Percentiles rank a stretch among this genome's conserved stretches.
Conservation (phyloP, 2,329 filamentous ascomycete genomes). For the Emmonsia crescens region DNA sequence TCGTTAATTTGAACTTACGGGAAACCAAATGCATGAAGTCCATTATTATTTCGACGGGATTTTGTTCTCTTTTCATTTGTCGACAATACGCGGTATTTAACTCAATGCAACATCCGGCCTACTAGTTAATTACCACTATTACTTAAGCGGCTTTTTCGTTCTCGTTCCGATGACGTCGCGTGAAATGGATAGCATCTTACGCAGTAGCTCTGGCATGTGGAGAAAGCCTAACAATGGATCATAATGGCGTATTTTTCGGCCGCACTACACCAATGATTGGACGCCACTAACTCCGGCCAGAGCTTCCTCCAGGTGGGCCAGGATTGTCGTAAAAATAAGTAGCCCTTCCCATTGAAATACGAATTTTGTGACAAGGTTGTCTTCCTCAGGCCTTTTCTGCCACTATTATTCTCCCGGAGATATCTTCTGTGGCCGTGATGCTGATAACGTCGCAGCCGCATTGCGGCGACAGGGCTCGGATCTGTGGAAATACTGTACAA, state of each 20-base stretch:
- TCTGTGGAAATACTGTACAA: too few relatives aligned
- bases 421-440: background rate
- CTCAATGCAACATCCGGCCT: background rate
- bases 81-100: background rate
- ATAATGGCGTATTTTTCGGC: background rate
- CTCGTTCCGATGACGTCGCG: background rate
- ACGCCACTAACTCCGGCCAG: background rate
- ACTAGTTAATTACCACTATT: background rate
- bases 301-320: too few relatives aligned
- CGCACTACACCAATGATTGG: background rate
- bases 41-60: background rate
- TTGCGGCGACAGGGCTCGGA: background rate
- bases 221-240: background rate
- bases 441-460: background rate
- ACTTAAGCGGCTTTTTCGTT: background rate
- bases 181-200: background rate
- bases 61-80: background rate
- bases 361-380: too few relatives aligned
- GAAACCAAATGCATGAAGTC: background rate
- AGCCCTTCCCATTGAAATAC: background rate
- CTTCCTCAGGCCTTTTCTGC: background rate
- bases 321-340: background rate
- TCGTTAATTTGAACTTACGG: background rate
- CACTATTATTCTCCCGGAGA: background rate
- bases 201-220: background rate